phyloP scores from a whole-genome alignment of 1,284 basidiomycete species.

The Naganishia albida region DNA sequence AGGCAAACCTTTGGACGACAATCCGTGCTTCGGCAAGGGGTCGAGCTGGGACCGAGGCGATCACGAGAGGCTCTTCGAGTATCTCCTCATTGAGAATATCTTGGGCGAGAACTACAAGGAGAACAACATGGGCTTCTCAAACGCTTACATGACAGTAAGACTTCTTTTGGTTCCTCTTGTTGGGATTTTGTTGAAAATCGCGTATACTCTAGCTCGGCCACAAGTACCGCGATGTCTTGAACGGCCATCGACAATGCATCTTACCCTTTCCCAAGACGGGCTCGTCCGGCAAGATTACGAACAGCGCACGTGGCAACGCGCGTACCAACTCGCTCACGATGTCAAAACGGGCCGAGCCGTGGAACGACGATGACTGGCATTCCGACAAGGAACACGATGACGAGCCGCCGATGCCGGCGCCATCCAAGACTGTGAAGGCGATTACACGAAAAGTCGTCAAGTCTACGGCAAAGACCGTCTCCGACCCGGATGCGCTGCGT shows the following conservation, averaged over 20 bases:
- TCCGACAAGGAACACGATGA: slow-evolving; percentile 18
- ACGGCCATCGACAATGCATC: slow-evolving; percentile 19
- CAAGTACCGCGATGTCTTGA: slow-evolving; percentile 22
- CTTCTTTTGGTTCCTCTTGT: background rate
- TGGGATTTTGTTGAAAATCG: background rate
- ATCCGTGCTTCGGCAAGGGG: slow-evolving; percentile 45
- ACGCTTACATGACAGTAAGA: slow-evolving; percentile 51
- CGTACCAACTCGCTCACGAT: slow-evolving; percentile 13
- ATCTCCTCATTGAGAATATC: slow-evolving; percentile 46
- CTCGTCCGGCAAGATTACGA: background rate
- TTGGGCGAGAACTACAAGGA: slow-evolving; percentile 44
- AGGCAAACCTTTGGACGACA: slow-evolving; percentile 42
- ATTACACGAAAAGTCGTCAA: background rate
- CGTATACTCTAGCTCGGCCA: slow-evolving; percentile 5
- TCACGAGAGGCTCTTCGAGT: slow-evolving; percentile 50
- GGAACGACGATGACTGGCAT: slow-evolving; percentile 30
- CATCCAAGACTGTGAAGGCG: slow-evolving; percentile 4
- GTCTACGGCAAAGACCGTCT: slow-evolving; percentile 1
- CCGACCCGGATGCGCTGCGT: slow-evolving; percentile 38
- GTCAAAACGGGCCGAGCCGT: slow-evolving; percentile 24
- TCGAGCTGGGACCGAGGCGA: slow-evolving; percentile 46
- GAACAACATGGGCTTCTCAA: slow-evolving; percentile 49
- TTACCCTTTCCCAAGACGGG: slow-evolving; percentile 24
- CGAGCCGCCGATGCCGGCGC: slow-evolving; percentile 2
- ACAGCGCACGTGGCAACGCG: background rate